Percentiles rank a stretch among this genome's conserved stretches.
Conservation (phyloP, 2,329 filamentous ascomycete genomes). For the Ophiognomonia clavigignenti-juglandacearum region DNA sequence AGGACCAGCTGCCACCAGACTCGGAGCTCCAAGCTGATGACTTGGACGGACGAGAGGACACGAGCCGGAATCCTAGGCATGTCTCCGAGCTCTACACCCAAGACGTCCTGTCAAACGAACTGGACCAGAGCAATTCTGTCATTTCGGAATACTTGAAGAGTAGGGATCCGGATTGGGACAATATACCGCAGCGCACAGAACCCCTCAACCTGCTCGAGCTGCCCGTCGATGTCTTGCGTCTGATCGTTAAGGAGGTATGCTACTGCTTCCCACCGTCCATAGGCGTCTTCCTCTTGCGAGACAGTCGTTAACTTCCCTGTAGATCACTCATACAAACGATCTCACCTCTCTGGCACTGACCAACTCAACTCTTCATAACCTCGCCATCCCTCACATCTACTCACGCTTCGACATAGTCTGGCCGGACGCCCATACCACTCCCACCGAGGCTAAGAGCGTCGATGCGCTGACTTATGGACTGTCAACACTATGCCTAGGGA, state of each 20-base stretch:
- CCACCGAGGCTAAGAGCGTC: conserved; percentile 65
- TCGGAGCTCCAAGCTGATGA: background rate
- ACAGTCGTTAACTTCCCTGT: conserved; percentile 12
- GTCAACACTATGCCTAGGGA: conserved; percentile 71
- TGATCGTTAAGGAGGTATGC: conserved; percentile 72
- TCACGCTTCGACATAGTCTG: conserved; percentile 84
- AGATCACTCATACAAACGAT: conserved; percentile 80
- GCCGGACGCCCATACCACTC: conserved; percentile 64
- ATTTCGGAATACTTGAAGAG: conserved; percentile 43
- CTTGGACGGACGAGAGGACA: background rate
- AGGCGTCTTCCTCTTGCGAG: background rate
- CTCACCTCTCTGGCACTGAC: conserved; percentile 72
- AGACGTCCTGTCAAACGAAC: conserved; percentile 2
- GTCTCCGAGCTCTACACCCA: conserved; percentile 13
- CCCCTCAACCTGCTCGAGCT: conserved; percentile 67
- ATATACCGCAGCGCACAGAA: conserved; percentile 51
- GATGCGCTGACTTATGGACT: conserved; percentile 81
- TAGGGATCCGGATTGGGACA: conserved; percentile 63
- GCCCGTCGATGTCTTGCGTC: conserved; percentile 71
- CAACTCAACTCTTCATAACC: conserved; percentile 69
- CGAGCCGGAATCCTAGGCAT: conserved; percentile 11
- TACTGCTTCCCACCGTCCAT: background rate
- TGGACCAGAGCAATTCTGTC: conserved; percentile 8
- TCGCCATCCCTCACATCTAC: conserved; percentile 76
- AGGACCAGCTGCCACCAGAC: conserved; percentile 2